Conservation (phyloP, 805 yeast species). For the Candida loeiensis region DNA sequence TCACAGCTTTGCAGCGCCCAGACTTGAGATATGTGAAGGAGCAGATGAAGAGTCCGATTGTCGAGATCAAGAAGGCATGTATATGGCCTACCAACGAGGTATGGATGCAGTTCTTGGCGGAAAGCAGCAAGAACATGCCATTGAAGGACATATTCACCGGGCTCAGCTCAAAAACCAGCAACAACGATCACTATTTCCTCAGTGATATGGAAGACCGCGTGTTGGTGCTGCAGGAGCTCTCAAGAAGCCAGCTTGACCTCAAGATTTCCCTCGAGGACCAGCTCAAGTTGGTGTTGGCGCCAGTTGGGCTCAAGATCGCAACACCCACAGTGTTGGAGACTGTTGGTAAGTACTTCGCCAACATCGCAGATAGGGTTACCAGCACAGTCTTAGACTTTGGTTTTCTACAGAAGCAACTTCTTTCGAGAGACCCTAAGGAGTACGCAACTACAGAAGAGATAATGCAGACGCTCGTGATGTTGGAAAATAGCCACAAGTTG, state of each 20-base stretch:
- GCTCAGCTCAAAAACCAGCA: slow-evolving; percentile 24
- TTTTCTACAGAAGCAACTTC: slow-evolving; percentile 26
- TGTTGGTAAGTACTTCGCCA: slow-evolving; percentile 47
- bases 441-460: slow-evolving; percentile 18
- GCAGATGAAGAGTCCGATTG: slow-evolving; percentile 50
- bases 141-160: slow-evolving; percentile 49
- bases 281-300: slow-evolving; percentile 57
- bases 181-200: slow-evolving; percentile 28
- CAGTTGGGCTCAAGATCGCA: slow-evolving; percentile 38
- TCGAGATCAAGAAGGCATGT: slow-evolving; percentile 55
- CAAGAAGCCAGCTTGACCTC: slow-evolving; percentile 25
- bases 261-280: slow-evolving; percentile 51
- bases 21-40: slow-evolving; percentile 45
- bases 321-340: slow-evolving; percentile 38
- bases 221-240: slow-evolving; percentile 43
- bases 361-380: slow-evolving; percentile 54
- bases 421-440: slow-evolving; percentile 20
- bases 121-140: slow-evolving; percentile 50
- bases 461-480: slow-evolving; percentile 21
- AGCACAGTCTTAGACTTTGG: slow-evolving; percentile 53
- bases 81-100: slow-evolving; percentile 78
- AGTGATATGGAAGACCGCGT: slow-evolving; percentile 38
- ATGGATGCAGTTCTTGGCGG: slow-evolving; percentile 63
- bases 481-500: slow-evolving; percentile 67
- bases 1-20: slow-evolving; percentile 47